These are phyloP conservation scores for Monilinia fructicola DNA, from an alignment of 2,329 filamentous ascomycete genomes.

Conservation along the genomic window DNA sequence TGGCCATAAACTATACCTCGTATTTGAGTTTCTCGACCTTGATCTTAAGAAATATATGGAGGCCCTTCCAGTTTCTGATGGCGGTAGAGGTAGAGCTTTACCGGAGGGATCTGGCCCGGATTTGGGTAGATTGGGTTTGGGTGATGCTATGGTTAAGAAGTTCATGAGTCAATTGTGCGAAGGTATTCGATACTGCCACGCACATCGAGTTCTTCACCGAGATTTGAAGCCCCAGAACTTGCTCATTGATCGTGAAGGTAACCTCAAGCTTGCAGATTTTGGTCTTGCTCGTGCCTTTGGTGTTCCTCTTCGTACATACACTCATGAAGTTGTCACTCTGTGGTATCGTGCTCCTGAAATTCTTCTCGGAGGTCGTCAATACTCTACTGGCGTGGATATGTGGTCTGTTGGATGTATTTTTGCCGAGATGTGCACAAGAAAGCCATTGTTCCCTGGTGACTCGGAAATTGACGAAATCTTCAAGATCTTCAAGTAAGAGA, in stretches of 20 bases:
- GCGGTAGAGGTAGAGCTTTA: conserved; percentile 79
- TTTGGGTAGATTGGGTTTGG: conserved; percentile 68
- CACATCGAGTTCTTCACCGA: conserved; percentile 81
- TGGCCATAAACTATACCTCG: conserved; percentile 90
- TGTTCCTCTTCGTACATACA: conserved; percentile 87
- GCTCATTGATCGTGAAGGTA: conserved; percentile 81
- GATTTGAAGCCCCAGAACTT: conserved; percentile 91
- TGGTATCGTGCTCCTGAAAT: conserved; percentile 94
- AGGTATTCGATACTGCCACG: conserved; percentile 84
- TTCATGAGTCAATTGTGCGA: conserved; percentile 88
- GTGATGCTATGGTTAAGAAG: conserved; percentile 81
- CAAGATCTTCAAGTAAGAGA: conserved; percentile 79
- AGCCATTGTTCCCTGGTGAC: conserved; percentile 88
- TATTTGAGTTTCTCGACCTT: conserved; percentile 87
- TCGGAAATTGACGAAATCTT: conserved; percentile 94
- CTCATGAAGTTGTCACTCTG: conserved; percentile 90
- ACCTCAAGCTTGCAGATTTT: conserved; percentile 88
- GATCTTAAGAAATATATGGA: conserved; percentile 98
- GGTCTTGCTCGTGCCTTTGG: conserved; percentile 87
- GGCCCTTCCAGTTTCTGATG: conserved; percentile 77
- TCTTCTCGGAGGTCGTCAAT: conserved; percentile 84
- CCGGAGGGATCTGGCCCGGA: conserved; percentile 71
- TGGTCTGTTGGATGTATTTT: conserved; percentile 95
- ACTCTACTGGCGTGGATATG: conserved; percentile 94
- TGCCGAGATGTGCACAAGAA: conserved; percentile 93